A percentile compares a stretch with the other conserved stretches of the same genome.
Evolutionary conservation across 2,329 filamentous ascomycete species (phyloP).

Genomic region (Penicillium hesseltinei): DNA sequence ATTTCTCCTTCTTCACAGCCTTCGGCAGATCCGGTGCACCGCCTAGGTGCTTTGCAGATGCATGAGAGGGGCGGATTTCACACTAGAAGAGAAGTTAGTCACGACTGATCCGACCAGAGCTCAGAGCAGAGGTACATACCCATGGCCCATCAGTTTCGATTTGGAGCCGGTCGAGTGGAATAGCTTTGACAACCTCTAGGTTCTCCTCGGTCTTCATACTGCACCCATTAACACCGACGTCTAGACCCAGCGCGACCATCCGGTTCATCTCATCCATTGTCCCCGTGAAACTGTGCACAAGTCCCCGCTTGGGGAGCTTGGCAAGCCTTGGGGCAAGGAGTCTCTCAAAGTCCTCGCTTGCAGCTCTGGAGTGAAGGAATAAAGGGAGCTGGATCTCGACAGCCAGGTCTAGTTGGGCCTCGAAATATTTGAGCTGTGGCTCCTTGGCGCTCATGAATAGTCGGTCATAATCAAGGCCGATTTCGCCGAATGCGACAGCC

Average conservation of each 20-base stretch:
- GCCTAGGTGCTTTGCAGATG: constrained; percentile 71
- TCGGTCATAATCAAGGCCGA: constrained; percentile 94
- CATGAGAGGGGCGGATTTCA: constrained; percentile 86
- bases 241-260: constrained; percentile 74
- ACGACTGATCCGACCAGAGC: neutral
- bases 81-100: constrained; percentile 53
- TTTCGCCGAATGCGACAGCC: constrained; percentile 83
- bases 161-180: constrained; percentile 78
- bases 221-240: constrained; percentile 95
- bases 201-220: constrained; percentile 94
- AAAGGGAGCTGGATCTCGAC: constrained; percentile 76
- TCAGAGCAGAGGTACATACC: constrained; percentile 35
- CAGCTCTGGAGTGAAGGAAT: constrained; percentile 88
- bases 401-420: constrained; percentile 75
- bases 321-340: constrained; percentile 65
- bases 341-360: constrained; percentile 77
- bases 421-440: constrained; percentile 81
- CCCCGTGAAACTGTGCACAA: constrained; percentile 95
- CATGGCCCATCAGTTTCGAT: constrained; percentile 97
- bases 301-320: constrained; percentile 68
- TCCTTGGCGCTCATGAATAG: constrained; percentile 76
- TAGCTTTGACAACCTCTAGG: constrained; percentile 74
- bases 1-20: constrained; percentile 94
- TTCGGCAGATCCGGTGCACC: constrained; percentile 72
- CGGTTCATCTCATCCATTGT: constrained; percentile 79